Evolutionary conservation across 371 early-diverging fungal species (phyloP).

Genomic region (Chytridiales sp.): DNA sequence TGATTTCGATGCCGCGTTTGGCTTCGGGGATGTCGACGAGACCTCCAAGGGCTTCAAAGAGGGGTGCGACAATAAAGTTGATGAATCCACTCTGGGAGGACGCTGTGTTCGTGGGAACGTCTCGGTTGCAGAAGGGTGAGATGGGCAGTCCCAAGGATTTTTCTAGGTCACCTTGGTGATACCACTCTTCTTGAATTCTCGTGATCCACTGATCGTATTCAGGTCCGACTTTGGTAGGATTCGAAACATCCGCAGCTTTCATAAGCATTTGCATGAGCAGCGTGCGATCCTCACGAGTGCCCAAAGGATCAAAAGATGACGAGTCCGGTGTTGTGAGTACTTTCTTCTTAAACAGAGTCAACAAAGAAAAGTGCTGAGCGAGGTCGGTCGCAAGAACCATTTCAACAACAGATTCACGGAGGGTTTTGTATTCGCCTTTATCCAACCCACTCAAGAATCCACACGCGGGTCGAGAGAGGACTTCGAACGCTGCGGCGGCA

Average conservation of each 20-base stretch:
- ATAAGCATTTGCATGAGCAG: constrained; percentile 54
- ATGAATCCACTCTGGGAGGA: constrained; percentile 51
- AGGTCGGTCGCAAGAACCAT: constrained; percentile 58
- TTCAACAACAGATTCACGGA: constrained; percentile 45
- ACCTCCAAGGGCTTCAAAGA: constrained; percentile 46
- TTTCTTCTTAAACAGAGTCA: constrained; percentile 52
- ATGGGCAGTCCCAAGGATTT: constrained; percentile 45
- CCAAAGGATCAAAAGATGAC: constrained; percentile 45
- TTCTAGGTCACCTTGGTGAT: constrained; percentile 54
- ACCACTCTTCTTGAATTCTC: constrained; percentile 51
- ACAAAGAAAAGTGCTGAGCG: constrained; percentile 45
- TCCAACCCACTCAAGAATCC: constrained; percentile 37
- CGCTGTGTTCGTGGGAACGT: constrained; percentile 31
- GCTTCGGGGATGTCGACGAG: constrained; percentile 36
- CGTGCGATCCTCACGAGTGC: constrained; percentile 43
- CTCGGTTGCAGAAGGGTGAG: constrained; percentile 48
- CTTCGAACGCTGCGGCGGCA: constrained; percentile 77
- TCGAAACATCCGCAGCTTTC: constrained; percentile 56
- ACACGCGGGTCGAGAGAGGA: constrained; percentile 54
- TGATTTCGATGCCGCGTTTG: constrained; percentile 30
- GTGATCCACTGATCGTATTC: constrained; percentile 51
- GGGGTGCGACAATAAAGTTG: constrained; percentile 51
- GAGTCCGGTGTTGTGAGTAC: constrained; percentile 30
- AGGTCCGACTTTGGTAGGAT: constrained; percentile 53
- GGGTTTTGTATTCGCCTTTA: constrained; percentile 26